A percentile compares a stretch with the other conserved stretches of the same genome.
These are phyloP conservation scores for Arabidopsis hybrid DNA, from an alignment of 441 rosid genomes.

Conservation along the genomic window DNA sequence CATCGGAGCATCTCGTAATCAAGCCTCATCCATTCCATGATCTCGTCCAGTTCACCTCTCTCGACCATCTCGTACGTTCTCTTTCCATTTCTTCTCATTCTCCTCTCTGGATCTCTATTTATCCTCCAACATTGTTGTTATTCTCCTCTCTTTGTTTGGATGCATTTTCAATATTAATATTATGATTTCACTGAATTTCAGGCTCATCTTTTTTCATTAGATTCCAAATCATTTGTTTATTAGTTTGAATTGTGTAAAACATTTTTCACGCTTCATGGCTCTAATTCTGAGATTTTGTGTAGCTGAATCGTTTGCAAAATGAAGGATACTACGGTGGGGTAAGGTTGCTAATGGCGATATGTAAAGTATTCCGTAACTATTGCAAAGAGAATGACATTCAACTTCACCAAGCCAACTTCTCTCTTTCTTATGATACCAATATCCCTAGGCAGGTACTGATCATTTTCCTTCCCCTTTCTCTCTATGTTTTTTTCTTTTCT, in stretches of 20 bases:
- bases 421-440: slow-evolving; percentile 83
- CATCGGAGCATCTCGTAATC: slow-evolving; percentile 68
- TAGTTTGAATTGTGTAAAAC: too few species aligned
- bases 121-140: too few species aligned
- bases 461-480: too few species aligned
- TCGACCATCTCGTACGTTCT: slow-evolving; percentile 65
- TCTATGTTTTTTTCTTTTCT: too few species aligned
- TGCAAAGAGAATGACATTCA: slow-evolving; percentile 66
- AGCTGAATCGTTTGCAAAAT: slow-evolving; percentile 72
- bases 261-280: too few species aligned
- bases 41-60: slow-evolving; percentile 73
- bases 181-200: too few species aligned
- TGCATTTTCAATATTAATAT: too few species aligned
- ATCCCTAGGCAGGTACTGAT: slow-evolving; percentile 89
- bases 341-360: slow-evolving; percentile 90
- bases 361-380: slow-evolving; percentile 64
- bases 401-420: slow-evolving; percentile 66
- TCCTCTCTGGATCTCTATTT: not conserved
- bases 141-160: too few species aligned
- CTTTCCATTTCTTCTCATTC: not conserved
- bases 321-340: slow-evolving; percentile 97
- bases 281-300: not conserved
- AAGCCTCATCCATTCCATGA: slow-evolving; percentile 83
- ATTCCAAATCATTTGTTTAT: too few species aligned
- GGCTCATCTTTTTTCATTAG: too few species aligned